These are phyloP conservation scores for Heterococcus sp. DNA, from an alignment of 108 stramenopile genomes.

Conservation along the genomic window DNA sequence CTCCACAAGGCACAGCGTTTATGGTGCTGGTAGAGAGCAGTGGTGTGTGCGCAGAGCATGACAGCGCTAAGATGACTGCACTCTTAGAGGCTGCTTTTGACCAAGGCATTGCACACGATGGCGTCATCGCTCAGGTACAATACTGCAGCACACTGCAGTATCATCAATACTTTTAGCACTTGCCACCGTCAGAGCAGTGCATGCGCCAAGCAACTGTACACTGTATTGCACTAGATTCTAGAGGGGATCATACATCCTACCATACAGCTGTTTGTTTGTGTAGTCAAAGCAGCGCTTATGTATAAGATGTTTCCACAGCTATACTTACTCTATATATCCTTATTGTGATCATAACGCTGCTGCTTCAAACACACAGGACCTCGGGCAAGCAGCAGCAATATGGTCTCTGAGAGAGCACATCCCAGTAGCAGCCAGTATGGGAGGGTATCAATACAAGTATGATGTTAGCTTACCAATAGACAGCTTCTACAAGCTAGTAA, in stretches of 20 bases:
- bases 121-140: slow-evolving; percentile 68
- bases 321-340: no score
- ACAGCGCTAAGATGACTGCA: slow-evolving; percentile 73
- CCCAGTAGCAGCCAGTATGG: slow-evolving; percentile 36
- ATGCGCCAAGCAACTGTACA: no score
- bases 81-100: slow-evolving; percentile 67
- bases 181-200: neutral
- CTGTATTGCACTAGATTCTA: no score
- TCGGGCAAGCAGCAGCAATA: slow-evolving; percentile 59
- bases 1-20: slow-evolving; percentile 21
- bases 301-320: no score
- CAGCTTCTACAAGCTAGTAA: slow-evolving; percentile 67
- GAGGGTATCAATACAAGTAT: slow-evolving; percentile 83
- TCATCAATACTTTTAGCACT: neutral
- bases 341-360: no score
- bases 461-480: slow-evolving; percentile 79
- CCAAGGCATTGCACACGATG: slow-evolving; percentile 62
- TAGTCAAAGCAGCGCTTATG: no score
- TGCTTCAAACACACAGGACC: slow-evolving; percentile 52
- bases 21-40: slow-evolving; percentile 82
- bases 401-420: slow-evolving; percentile 54
- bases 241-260: no score
- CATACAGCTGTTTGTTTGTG: no score
- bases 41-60: slow-evolving; percentile 74
- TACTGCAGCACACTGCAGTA: no score